These are phyloP conservation scores for Pseudocercospora fuligena DNA, from an alignment of 2,329 filamentous ascomycete genomes.

Conservation along the genomic window DNA sequence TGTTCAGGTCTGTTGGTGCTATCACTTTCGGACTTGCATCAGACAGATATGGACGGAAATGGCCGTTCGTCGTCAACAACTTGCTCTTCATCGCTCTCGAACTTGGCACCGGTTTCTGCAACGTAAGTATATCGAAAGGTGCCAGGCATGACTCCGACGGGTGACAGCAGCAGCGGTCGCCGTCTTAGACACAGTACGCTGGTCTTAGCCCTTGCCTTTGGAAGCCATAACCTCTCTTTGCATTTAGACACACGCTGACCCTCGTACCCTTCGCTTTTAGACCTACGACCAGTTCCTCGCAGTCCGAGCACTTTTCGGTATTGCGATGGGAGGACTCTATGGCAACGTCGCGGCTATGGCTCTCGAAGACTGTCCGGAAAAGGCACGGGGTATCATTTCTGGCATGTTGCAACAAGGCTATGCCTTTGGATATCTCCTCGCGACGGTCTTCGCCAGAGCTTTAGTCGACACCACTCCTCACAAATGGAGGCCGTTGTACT, in stretches of 20 bases:
- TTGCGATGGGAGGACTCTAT: slow-evolving; percentile 68
- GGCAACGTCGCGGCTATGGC: slow-evolving; percentile 67
- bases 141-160: too few relatives aligned
- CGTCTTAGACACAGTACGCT: too few relatives aligned
- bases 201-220: too few relatives aligned
- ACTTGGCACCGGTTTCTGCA: slow-evolving; percentile 63
- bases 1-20: slow-evolving; percentile 65
- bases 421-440: slow-evolving; percentile 67
- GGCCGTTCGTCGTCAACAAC: slow-evolving; percentile 64
- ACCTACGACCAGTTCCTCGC: slow-evolving; percentile 64
- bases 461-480: slow-evolving; percentile 78
- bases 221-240: too few relatives aligned
- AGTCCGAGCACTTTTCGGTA: slow-evolving; percentile 64
- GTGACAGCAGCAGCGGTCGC: too few relatives aligned
- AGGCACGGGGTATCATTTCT: slow-evolving; percentile 63
- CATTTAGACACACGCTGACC: too few relatives aligned
- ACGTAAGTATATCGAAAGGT: too few relatives aligned
- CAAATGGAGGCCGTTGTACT: slow-evolving; percentile 83
- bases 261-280: too few relatives aligned
- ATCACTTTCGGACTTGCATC: slow-evolving; percentile 58
- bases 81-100: slow-evolving; percentile 65
- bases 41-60: slow-evolving; percentile 42
- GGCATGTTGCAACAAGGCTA: slow-evolving; percentile 69
- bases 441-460: slow-evolving; percentile 50
- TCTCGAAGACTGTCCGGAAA: slow-evolving; percentile 64